phyloP scores from a whole-genome alignment of 2,329 filamentous ascomycete genomes.

The Ceratocystis cacaofunesta region DNA sequence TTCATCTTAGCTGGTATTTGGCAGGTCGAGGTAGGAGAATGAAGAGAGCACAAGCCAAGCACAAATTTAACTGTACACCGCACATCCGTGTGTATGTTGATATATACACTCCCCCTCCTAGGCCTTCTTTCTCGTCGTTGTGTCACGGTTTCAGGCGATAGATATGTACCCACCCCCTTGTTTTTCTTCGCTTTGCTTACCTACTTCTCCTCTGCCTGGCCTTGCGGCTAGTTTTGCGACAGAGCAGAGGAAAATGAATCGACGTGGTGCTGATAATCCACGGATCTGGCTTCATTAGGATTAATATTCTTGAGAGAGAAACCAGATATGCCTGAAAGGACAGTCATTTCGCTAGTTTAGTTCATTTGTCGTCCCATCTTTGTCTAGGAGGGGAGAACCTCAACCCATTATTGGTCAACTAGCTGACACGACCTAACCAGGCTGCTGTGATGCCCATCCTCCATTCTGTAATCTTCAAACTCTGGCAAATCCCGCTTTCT shows the following conservation, averaged over 20 bases:
- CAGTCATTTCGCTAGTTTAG: too few relatives aligned
- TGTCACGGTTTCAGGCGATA: conserved; percentile 5
- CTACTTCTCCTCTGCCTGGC: neutral
- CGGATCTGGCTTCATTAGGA: neutral
- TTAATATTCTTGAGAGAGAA: neutral
- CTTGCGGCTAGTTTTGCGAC: neutral
- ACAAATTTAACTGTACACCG: neutral
- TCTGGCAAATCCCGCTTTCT: neutral
- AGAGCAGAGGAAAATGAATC: neutral
- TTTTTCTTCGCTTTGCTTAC: neutral
- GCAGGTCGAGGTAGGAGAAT: neutral
- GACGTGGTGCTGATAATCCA: neutral
- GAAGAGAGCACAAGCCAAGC: neutral
- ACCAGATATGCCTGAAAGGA: neutral
- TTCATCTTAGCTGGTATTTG: neutral
- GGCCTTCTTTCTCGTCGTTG: neutral
- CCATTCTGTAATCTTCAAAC: neutral
- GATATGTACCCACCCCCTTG: neutral
- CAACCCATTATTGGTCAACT: too few relatives aligned
- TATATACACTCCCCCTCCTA: neutral
- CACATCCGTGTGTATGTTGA: too few relatives aligned
- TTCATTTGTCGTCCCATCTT: neutral
- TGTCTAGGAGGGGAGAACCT: too few relatives aligned
- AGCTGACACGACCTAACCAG: too few relatives aligned
- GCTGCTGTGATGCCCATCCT: neutral